Conservation (phyloP, 768 basidiomycete species). For the Panaeolus cyanescens region DNA sequence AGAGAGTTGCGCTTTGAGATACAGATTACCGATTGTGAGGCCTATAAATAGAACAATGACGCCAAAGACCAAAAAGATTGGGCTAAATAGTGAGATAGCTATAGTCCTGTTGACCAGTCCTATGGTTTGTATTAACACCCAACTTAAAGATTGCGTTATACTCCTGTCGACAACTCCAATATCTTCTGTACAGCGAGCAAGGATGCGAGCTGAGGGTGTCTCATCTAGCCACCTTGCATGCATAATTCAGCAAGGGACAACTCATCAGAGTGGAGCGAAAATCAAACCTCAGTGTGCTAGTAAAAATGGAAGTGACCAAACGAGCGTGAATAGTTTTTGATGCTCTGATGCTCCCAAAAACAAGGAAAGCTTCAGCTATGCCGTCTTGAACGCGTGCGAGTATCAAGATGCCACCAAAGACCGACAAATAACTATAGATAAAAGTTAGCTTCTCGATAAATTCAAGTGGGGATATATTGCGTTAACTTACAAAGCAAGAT, state of each 20-base stretch:
- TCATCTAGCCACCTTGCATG: conserved; percentile 35
- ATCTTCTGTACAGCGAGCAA: conserved; percentile 20
- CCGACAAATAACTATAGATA: background rate
- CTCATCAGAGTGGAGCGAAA: background rate
- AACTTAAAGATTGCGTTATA: conserved; percentile 27
- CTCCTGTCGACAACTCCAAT: conserved; percentile 48
- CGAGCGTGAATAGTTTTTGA: conserved; percentile 16
- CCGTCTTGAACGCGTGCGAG: background rate
- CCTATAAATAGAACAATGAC: conserved; percentile 41
- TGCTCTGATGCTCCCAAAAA: conserved; percentile 41
- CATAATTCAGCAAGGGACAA: background rate
- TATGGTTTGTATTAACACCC: conserved; percentile 27
- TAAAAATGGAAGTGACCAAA: conserved; percentile 15
- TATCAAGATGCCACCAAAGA: background rate
- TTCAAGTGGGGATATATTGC: too few relatives aligned
- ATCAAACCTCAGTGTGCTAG: conserved; percentile 16
- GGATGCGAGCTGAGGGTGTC: conserved; percentile 14
- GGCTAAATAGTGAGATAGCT: conserved; percentile 42
- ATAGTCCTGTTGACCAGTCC: conserved; percentile 39
- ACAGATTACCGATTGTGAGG: conserved; percentile 40
- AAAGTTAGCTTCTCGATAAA: too few relatives aligned
- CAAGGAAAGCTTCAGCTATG: conserved; percentile 5
- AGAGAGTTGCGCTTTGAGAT: conserved; percentile 44
- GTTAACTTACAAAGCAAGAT: conserved; percentile 36
- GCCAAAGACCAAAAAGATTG: conserved; percentile 44